A percentile compares a stretch with the other conserved stretches of the same genome.
phyloP scores from a whole-genome alignment of 2,329 filamentous ascomycete species.

The Hymenoscyphus infarciens region DNA sequence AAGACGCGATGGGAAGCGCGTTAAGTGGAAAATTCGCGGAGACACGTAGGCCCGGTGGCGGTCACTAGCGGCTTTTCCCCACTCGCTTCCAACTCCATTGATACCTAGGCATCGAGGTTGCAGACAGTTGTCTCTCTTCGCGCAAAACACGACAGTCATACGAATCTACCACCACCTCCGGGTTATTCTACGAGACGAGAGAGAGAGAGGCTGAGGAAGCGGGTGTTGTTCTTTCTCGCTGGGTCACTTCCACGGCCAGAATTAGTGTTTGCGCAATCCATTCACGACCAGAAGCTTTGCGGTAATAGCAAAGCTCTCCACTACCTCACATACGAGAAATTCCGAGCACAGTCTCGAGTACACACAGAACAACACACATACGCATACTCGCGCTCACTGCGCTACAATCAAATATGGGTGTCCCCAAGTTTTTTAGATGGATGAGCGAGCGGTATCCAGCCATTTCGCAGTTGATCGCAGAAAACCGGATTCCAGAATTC shows the following conservation, averaged over 20 bases:
- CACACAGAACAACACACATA: conserved; percentile 16
- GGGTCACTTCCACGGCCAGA: not conserved
- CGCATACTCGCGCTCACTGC: conserved; percentile 16
- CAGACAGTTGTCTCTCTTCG: not conserved
- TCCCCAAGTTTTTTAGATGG: conserved; percentile 65
- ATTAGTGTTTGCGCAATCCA: conserved; percentile 7
- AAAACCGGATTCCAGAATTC: conserved; percentile 98
- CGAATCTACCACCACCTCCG: conserved; percentile 11
- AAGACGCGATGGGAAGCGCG: conserved; percentile 19
- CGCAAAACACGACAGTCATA: conserved; percentile 21
- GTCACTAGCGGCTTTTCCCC: not conserved
- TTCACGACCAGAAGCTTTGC: conserved; percentile 22
- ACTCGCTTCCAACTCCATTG: no score
- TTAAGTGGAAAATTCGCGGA: conserved; percentile 17
- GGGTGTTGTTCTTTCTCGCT: conserved; percentile 12
- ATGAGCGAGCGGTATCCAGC: conserved; percentile 98
- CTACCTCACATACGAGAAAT: conserved; percentile 13
- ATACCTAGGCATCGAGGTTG: not conserved
- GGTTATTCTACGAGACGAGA: conserved; percentile 10
- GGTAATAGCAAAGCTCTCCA: conserved; percentile 30
- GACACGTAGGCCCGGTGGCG: not conserved
- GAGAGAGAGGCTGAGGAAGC: conserved; percentile 13
- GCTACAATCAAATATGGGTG: conserved; percentile 42
- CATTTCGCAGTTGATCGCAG: conserved; percentile 96
- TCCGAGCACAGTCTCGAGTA: conserved; percentile 11